phyloP scores from a whole-genome alignment of 192 early-diverging fungal genomes.

The Rhizophagus clarus region DNA sequence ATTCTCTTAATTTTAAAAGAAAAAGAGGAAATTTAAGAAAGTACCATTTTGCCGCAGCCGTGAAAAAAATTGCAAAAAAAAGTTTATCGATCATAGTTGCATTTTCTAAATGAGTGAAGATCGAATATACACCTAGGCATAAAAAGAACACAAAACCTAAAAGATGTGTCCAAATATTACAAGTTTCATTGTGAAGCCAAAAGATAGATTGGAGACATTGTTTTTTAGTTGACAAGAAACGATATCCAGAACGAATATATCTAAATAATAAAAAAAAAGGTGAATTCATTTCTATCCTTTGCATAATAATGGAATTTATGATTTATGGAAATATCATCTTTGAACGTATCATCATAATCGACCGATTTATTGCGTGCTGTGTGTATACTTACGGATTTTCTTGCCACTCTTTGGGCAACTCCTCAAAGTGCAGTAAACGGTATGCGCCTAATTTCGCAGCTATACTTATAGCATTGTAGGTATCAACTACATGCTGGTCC shows the following conservation, averaged over 20 bases:
- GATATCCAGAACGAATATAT: constrained; percentile 55
- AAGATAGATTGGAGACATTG: constrained; percentile 64
- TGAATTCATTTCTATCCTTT: constrained; percentile 17
- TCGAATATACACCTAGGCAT: constrained; percentile 53
- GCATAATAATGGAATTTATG: too few relatives aligned
- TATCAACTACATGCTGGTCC: constrained; percentile 56
- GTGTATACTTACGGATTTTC: constrained; percentile 56
- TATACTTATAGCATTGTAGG: constrained; percentile 49
- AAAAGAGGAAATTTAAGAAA: background rate
- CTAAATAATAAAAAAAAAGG: constrained; percentile 20
- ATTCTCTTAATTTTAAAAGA: background rate
- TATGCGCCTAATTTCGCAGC: constrained; percentile 57
- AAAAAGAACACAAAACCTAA: constrained; percentile 63
- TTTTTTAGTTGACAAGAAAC: constrained; percentile 52
- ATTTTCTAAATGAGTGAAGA: constrained; percentile 29
- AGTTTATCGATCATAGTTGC: constrained; percentile 44
- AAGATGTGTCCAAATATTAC: constrained; percentile 71
- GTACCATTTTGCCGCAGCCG: constrained; percentile 47
- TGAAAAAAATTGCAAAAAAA: constrained; percentile 57
- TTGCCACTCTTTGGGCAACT: constrained; percentile 63
- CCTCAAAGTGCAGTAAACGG: constrained; percentile 57
- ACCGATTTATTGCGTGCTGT: background rate
- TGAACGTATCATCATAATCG: background rate
- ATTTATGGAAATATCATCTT: too few relatives aligned
- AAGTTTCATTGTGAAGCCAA: constrained; percentile 68